These are phyloP conservation scores for Ballota nigra DNA, from an alignment of 257 asterid genomes.

Conservation along the genomic window DNA sequence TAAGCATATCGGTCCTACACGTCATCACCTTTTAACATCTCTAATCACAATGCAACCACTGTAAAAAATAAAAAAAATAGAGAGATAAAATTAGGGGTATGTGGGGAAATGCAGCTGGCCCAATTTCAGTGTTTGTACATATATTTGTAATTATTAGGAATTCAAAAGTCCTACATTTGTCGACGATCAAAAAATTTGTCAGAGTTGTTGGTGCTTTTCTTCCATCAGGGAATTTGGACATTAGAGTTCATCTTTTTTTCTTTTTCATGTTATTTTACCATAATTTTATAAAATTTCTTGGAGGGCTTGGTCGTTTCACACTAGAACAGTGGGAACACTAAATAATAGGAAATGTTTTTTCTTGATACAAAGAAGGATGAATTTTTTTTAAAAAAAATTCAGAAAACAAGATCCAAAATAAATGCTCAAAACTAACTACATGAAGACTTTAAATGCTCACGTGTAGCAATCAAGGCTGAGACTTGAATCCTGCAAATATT, in stretches of 20 bases:
- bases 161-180: neutral
- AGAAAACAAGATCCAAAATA: slow-evolving; percentile 20
- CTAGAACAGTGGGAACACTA: neutral
- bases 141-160: neutral
- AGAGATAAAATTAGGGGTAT: too few relatives aligned
- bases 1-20: too few relatives aligned
- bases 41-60: too few relatives aligned
- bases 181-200: neutral
- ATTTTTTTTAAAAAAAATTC: neutral
- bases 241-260: too few relatives aligned
- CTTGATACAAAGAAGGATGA: neutral
- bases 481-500: slow-evolving; percentile 6
- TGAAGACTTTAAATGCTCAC: slow-evolving; percentile 36
- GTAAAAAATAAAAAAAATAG: too few relatives aligned
- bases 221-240: neutral
- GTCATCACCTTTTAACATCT: too few relatives aligned
- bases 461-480: slow-evolving; percentile 18
- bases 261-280: too few relatives aligned
- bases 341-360: neutral
- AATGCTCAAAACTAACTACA: slow-evolving; percentile 34
- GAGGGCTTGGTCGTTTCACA: neutral
- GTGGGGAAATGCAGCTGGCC: neutral
- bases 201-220: neutral
- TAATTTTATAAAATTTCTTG: too few relatives aligned
- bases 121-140: neutral